phyloP scores from a whole-genome alignment of 805 yeast species.

The Kuraishia ogatae region DNA sequence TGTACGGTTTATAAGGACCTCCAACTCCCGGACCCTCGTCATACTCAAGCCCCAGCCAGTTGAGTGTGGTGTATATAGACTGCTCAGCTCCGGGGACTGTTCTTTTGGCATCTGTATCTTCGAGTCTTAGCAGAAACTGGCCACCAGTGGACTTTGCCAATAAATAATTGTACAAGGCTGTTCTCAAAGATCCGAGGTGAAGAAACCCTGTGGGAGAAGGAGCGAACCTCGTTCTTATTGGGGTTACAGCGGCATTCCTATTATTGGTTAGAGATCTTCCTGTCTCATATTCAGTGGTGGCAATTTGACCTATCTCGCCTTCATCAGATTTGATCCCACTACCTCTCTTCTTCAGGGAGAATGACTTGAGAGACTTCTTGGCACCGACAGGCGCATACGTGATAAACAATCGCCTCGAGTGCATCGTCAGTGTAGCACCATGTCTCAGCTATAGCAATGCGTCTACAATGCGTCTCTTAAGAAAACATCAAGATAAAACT shows the following conservation, averaged over 20 bases:
- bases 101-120: slow-evolving; percentile 86
- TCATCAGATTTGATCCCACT: background rate
- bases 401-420: background rate
- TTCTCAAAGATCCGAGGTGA: slow-evolving; percentile 90
- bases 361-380: background rate
- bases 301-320: too few relatives aligned
- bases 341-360: background rate
- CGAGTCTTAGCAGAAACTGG: slow-evolving; percentile 70
- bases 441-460: background rate
- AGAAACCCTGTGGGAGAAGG: slow-evolving; percentile 96
- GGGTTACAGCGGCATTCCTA: slow-evolving; percentile 31
- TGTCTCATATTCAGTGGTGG: too few relatives aligned
- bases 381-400: background rate
- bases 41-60: slow-evolving; percentile 66
- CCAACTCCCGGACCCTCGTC: slow-evolving; percentile 79
- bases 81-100: slow-evolving; percentile 76
- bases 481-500: too few relatives aligned
- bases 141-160: slow-evolving; percentile 78
- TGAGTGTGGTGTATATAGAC: slow-evolving; percentile 63
- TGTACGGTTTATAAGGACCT: slow-evolving; percentile 62
- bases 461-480: too few relatives aligned
- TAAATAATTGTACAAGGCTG: slow-evolving; percentile 85
- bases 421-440: background rate
- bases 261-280: background rate
- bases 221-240: slow-evolving; percentile 88